Conservation (phyloP, 108 stramenopile species). For the Pinguiococcus pyrenoidosus region DNA sequence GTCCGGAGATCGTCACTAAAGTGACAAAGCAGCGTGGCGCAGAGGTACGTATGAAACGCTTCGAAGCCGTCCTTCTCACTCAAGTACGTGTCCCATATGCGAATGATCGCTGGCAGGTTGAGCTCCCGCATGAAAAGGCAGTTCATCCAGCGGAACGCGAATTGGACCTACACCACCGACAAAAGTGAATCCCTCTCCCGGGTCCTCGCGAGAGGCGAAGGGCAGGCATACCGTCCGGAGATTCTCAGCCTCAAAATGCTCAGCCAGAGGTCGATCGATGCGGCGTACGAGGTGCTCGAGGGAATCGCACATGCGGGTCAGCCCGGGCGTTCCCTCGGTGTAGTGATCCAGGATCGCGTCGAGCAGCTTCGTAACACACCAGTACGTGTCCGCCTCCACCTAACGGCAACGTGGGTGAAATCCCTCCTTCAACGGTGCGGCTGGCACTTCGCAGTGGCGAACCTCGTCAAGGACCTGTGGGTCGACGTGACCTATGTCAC, state of each 20-base stretch:
- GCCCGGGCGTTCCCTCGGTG: too few species aligned
- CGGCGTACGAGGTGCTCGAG: not conserved
- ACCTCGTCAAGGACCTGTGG: conserved; percentile 40
- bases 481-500: too few species aligned
- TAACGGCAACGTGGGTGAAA: too few species aligned
- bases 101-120: conserved; percentile 32
- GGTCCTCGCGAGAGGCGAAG: too few species aligned
- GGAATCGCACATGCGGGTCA: too few species aligned
- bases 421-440: too few species aligned
- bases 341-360: conserved; percentile 97
- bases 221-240: too few species aligned
- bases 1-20: conserved; percentile 62
- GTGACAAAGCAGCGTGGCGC: conserved; percentile 84
- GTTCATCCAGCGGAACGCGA: conserved; percentile 99
- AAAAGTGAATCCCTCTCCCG: too few species aligned
- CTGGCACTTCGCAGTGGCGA: too few species aligned
- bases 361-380: conserved; percentile 87
- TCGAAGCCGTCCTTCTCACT: conserved; percentile 66
- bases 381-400: conserved; percentile 91
- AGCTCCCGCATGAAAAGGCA: conserved; percentile 88
- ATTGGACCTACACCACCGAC: conserved; percentile 79
- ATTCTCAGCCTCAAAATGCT: conserved; percentile 12
- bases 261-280: not conserved
- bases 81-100: conserved; percentile 34
- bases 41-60: conserved; percentile 94